These are phyloP conservation scores for Penicillium turbatum DNA, from an alignment of 495 filamentous ascomycete species.

Conservation along the genomic window DNA sequence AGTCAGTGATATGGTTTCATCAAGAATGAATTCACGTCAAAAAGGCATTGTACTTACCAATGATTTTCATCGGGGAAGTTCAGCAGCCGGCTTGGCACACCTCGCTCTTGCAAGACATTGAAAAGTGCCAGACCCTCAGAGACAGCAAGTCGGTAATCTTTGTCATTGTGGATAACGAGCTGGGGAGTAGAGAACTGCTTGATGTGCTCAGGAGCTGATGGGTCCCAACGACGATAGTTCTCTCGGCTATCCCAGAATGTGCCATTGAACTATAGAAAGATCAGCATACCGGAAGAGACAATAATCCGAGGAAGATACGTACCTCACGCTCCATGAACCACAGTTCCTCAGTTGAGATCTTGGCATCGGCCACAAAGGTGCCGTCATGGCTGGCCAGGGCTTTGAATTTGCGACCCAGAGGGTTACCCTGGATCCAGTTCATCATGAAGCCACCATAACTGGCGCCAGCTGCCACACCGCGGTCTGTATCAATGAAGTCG, in stretches of 20 bases:
- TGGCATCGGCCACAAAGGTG: slow-evolving; percentile 40
- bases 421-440: slow-evolving; percentile 55
- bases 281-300: slow-evolving; percentile 15
- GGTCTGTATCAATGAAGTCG: slow-evolving; percentile 45
- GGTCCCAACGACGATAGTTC: slow-evolving; percentile 44
- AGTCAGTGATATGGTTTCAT: not conserved
- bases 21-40: not conserved
- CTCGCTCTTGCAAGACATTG: slow-evolving; percentile 46
- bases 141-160: slow-evolving; percentile 43
- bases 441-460: slow-evolving; percentile 54
- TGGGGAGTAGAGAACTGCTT: slow-evolving; percentile 40
- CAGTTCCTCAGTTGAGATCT: slow-evolving; percentile 46
- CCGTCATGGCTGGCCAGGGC: slow-evolving; percentile 49
- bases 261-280: slow-evolving; percentile 35
- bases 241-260: slow-evolving; percentile 40
- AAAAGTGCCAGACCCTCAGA: slow-evolving; percentile 43
- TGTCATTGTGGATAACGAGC: slow-evolving; percentile 45
- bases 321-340: slow-evolving; percentile 43
- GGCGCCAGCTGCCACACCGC: slow-evolving; percentile 47
- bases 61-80: slow-evolving; percentile 54
- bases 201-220: slow-evolving; percentile 34
- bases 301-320: slow-evolving; percentile 2
- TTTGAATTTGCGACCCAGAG: slow-evolving; percentile 50
- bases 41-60: slow-evolving; percentile 24
- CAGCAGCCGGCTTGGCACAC: slow-evolving; percentile 55